Percentiles rank a stretch among this genome's conserved stretches.
phyloP scores from a whole-genome alignment of 179 eudicot genomes.

The Silene noctiflora region DNA sequence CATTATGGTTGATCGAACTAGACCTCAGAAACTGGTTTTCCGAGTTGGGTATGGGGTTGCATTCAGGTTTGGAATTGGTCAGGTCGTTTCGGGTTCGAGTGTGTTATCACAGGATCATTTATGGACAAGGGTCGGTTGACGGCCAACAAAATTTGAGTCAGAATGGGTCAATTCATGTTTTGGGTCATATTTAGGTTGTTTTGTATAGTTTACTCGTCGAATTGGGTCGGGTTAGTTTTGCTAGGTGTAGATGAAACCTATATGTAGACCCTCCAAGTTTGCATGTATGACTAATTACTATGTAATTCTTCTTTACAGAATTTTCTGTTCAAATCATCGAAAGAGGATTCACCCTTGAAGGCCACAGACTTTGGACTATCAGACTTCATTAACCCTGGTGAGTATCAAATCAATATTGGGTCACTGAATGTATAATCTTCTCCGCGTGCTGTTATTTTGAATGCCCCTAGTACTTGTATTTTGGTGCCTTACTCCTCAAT shows the following conservation, averaged over 20 bases:
- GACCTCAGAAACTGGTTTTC: neutral
- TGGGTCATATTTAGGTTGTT: neutral
- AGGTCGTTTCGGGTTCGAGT: neutral
- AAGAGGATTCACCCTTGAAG: slow-evolving; percentile 76
- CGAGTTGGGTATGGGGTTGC: neutral
- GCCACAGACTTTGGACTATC: slow-evolving; percentile 99
- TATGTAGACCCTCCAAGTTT: neutral
- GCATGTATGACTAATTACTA: slow-evolving; percentile 1
- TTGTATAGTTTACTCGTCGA: neutral
- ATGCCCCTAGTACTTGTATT: no score
- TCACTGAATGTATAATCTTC: neutral
- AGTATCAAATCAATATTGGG: slow-evolving; percentile 11
- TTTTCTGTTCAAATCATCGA: slow-evolving; percentile 79
- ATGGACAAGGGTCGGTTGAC: neutral
- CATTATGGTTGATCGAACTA: neutral
- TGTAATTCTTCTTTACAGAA: slow-evolving; percentile 49
- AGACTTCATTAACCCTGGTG: slow-evolving; percentile 89
- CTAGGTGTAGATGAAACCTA: neutral
- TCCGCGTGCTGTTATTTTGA: neutral
- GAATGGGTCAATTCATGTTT: neutral
- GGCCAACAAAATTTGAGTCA: neutral
- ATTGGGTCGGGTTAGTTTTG: neutral
- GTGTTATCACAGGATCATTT: neutral
- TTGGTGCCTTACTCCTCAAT: neutral
- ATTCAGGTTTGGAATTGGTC: no score